A percentile compares a stretch with the other conserved stretches of the same genome.
phyloP scores from a whole-genome alignment of 345 rosid species.

The Eucalyptus tenuipes region DNA sequence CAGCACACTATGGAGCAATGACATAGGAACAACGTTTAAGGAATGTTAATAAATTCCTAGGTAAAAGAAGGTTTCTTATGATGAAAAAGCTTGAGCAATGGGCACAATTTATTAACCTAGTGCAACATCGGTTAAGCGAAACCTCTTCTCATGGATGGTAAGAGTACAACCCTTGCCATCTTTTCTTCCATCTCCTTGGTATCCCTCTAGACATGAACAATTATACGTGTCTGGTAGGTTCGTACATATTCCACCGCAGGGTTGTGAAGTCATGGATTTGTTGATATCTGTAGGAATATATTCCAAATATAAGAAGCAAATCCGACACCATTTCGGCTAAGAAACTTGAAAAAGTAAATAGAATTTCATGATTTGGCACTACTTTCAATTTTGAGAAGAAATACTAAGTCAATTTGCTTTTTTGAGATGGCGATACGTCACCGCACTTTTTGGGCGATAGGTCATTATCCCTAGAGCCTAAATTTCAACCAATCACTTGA shows the following conservation, averaged over 20 bases:
- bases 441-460: no score
- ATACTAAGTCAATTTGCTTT: no score
- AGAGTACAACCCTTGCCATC: neutral
- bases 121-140: neutral
- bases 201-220: slow-evolving; percentile 16
- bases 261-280: neutral
- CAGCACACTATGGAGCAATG: neutral
- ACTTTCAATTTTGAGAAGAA: no score
- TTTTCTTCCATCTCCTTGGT: slow-evolving; percentile 7
- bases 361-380: neutral
- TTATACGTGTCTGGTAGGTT: neutral
- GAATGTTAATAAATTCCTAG: neutral
- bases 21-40: neutral
- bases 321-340: neutral
- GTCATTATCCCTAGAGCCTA: neutral
- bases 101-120: neutral
- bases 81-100: neutral
- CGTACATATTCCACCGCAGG: neutral
- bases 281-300: neutral
- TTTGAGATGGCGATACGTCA: fast-evolving
- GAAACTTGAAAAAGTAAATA: neutral
- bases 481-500: neutral
- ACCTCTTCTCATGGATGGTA: neutral
- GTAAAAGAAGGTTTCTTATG: neutral
- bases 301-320: neutral